Evolutionary conservation across 2,329 filamentous ascomycete genomes (phyloP), one percentile per base, ranked within the genome.

Genomic region (Nothopassalora personata): DNA sequence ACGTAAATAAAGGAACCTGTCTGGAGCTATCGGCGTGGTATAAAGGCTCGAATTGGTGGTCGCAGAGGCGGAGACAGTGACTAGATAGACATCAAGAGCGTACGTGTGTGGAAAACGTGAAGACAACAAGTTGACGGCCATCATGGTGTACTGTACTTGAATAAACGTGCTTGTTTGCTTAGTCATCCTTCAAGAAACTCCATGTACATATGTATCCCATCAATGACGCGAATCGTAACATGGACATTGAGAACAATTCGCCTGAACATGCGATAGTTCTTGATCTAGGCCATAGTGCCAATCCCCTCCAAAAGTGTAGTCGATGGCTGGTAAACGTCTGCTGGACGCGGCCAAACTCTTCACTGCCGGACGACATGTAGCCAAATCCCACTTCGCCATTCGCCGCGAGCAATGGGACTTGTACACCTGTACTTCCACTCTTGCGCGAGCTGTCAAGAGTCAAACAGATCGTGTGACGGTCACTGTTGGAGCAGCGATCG

Each of bases 401-500:
- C 83, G 84, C 23, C 77, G 80, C 56, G 79, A 81, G 56, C 85
- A 89, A 71, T 76, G 86, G 66, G 82, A 87, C 69, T 73, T 84
- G 51, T 88, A 83, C 72, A 84, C 76, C 53, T 79, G 81, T 64
- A 88, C 86, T 0, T 89, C 86, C 2, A 83, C 82, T 31, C 72
- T 89, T 51, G 83, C 84, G 30, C 85, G 83, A 70, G 81, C 82
- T 13, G 77, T 87, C 57, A 85, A 85, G 70, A 78, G 71, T 54
- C 84, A 87, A 73, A 83, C 82, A 1, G 83, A 86, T 62, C 79
- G 82, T 57, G 73, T 87, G 53, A 84, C 84, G 1, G 75, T 86
- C 53, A 86, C 84, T 18, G 79, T 81, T 39, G 79, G 82, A 65
- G 85, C 86, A 46, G 85, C 84, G 19, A 79, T 83, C 36, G 81